These are phyloP conservation scores for Colletotrichum gloeosporioides DNA, from an alignment of 2,329 filamentous ascomycete genomes.

Conservation along the genomic window DNA sequence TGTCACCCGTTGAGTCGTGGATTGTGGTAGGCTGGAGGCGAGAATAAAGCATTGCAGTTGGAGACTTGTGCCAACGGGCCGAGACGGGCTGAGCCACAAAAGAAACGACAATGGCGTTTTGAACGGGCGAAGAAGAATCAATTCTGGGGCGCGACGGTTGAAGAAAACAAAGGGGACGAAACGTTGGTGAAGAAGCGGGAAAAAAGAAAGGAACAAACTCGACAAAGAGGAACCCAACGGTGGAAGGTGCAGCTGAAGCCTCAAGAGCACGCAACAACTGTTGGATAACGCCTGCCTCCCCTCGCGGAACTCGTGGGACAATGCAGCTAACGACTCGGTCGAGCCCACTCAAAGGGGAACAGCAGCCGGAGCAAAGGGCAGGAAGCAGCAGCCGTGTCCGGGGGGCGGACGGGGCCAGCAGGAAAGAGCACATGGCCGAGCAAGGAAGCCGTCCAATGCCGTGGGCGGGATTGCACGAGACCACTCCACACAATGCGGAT, in stretches of 20 bases:
- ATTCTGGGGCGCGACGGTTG: background rate
- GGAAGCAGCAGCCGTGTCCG: slow-evolving; percentile 7
- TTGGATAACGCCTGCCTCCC: background rate
- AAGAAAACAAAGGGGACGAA: background rate
- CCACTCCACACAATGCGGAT: rapidly evolving
- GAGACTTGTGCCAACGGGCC: background rate
- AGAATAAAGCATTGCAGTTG: background rate
- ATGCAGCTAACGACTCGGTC: background rate
- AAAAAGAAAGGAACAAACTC: background rate
- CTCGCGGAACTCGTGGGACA: background rate
- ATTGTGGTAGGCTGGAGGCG: background rate
- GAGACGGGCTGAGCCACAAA: background rate
- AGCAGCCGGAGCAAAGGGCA: background rate
- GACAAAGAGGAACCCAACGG: background rate
- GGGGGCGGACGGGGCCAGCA: background rate
- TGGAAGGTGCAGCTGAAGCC: background rate
- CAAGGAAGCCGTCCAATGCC: background rate
- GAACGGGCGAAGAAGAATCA: background rate
- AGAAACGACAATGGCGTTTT: background rate
- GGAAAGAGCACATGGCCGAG: slow-evolving; percentile 13
- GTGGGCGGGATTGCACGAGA: background rate
- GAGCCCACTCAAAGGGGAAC: background rate
- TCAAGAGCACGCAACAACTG: background rate
- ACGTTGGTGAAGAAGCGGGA: background rate
- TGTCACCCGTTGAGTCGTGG: background rate